phyloP scores from a whole-genome alignment of 306 rosid species.

The Pterocarpus macrocarpus region DNA sequence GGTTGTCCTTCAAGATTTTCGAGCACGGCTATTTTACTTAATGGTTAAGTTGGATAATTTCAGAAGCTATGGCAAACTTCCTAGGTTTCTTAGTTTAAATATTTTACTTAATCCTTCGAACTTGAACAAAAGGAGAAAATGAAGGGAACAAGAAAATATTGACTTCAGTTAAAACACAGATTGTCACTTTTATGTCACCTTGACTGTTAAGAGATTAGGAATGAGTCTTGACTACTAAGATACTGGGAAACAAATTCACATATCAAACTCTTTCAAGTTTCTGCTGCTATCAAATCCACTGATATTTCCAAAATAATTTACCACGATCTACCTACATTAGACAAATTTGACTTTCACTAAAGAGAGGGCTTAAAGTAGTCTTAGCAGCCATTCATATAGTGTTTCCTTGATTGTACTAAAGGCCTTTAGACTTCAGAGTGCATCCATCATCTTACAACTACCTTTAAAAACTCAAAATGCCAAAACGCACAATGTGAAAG shows the following conservation, averaged over 20 bases:
- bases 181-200: background rate
- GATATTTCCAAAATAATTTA: background rate
- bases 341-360: too few relatives aligned
- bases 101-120: too few relatives aligned
- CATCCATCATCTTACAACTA: background rate
- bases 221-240: background rate
- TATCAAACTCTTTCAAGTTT: background rate
- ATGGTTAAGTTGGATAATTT: too few relatives aligned
- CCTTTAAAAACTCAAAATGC: background rate
- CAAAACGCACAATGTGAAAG: background rate
- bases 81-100: too few relatives aligned
- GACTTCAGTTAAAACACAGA: background rate
- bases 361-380: too few relatives aligned
- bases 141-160: background rate
- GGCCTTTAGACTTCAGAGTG: background rate
- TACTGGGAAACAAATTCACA: background rate
- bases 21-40: too few relatives aligned
- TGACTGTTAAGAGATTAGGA: too few relatives aligned
- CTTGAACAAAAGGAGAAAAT: background rate
- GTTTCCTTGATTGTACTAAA: background rate
- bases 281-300: background rate
- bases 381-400: background rate
- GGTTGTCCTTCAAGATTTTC: too few relatives aligned
- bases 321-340: too few relatives aligned
- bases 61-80: too few relatives aligned